A percentile compares a stretch with the other conserved stretches of the same genome.
Evolutionary conservation across 257 asterid genomes (phyloP).

Genomic region (Scutellaria galericulata): DNA sequence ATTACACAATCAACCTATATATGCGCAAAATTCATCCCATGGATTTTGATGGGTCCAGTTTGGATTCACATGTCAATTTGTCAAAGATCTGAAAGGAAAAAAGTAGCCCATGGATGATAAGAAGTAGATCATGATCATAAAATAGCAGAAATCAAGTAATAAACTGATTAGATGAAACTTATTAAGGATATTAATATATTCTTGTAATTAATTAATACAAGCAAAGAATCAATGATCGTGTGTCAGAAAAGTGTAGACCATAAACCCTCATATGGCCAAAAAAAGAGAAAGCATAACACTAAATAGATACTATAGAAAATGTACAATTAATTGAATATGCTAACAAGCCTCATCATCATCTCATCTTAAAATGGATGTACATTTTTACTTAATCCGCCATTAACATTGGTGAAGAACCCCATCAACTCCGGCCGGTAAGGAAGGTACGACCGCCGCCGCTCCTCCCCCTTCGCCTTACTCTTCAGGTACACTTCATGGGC

Average conservation of each 20-base stretch:
- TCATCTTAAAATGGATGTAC: slow-evolving; percentile 71
- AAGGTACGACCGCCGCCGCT: slow-evolving; percentile 70
- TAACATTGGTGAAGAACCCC: slow-evolving; percentile 85
- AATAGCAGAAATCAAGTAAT: neutral
- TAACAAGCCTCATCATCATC: neutral
- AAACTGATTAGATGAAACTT: neutral
- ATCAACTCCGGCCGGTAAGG: slow-evolving; percentile 93
- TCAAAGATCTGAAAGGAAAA: no score
- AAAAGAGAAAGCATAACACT: neutral
- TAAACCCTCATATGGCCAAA: slow-evolving; percentile 11
- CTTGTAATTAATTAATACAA: no score
- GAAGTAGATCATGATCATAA: no score
- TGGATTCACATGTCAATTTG: no score
- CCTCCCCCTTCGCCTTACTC: slow-evolving; percentile 62
- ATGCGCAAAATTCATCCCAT: no score
- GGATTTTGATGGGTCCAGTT: no score
- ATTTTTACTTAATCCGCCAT: slow-evolving; percentile 75
- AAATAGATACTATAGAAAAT: slow-evolving; percentile 28
- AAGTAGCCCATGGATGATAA: no score
- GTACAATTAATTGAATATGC: slow-evolving; percentile 35
- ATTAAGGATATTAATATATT: no score
- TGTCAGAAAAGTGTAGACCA: neutral
- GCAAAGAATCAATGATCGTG: neutral
- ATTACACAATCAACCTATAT: no score
- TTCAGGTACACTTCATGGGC: slow-evolving; percentile 82